phyloP scores from a whole-genome alignment of 352 stramenopile species.

The Phytopythium montanum region DNA sequence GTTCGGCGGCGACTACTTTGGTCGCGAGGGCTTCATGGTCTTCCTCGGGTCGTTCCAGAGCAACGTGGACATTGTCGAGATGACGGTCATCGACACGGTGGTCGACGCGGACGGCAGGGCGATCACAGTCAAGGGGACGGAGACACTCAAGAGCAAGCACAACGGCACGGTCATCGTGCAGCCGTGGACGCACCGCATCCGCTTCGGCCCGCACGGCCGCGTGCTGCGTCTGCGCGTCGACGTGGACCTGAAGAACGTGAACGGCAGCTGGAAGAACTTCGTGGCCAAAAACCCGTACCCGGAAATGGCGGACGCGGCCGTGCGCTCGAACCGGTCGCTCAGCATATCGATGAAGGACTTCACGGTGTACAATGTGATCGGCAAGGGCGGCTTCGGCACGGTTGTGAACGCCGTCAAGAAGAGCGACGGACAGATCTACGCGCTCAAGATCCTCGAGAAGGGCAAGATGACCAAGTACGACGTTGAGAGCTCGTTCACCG shows the following conservation, averaged over 20 bases:
- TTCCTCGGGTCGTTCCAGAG: slow-evolving; percentile 70
- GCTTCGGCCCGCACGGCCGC: slow-evolving; percentile 76
- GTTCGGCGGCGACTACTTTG: slow-evolving; percentile 84
- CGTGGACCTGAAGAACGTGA: slow-evolving; percentile 67
- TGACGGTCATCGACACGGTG: slow-evolving; percentile 62
- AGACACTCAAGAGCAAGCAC: slow-evolving; percentile 82
- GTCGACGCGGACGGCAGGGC: slow-evolving; percentile 64
- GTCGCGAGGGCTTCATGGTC: slow-evolving; percentile 74
- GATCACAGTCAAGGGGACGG: slow-evolving; percentile 68
- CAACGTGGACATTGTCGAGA: slow-evolving; percentile 81
- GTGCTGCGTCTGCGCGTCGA: slow-evolving; percentile 80
- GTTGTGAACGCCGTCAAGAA: slow-evolving; percentile 91
- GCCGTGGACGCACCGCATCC: slow-evolving; percentile 70
- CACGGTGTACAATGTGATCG: slow-evolving; percentile 89
- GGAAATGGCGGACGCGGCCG: slow-evolving; percentile 69
- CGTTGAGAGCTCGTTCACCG: slow-evolving; percentile 86
- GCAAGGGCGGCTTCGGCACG: slow-evolving; percentile 84
- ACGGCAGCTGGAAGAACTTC: slow-evolving; percentile 77
- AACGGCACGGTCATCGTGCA: slow-evolving; percentile 68
- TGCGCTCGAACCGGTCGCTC: slow-evolving; percentile 79
- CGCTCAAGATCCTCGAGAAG: slow-evolving; percentile 90
- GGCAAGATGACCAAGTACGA: slow-evolving; percentile 89
- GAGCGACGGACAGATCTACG: slow-evolving; percentile 87
- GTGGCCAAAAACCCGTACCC: slow-evolving; percentile 77
- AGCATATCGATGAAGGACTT: slow-evolving; percentile 90